Evolutionary conservation across 1,139 yeast genomes (phyloP).

Genomic region (Nakaseomyces bracarensis): DNA sequence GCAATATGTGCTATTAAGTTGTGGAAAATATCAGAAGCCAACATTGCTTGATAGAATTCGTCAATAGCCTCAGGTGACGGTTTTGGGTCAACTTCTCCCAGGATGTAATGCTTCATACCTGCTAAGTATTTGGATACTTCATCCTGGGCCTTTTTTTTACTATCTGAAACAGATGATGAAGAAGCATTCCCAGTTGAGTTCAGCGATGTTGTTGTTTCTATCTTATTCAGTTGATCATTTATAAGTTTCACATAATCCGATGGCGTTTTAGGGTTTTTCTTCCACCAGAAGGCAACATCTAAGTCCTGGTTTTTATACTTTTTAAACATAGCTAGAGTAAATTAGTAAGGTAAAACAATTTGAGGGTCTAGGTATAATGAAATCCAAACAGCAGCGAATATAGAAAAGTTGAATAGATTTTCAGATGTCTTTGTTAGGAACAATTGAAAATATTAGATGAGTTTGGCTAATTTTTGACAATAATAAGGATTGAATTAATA

Average conservation of each 20-base stretch:
- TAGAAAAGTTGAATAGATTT: too few species aligned
- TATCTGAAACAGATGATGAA: conserved; percentile 32
- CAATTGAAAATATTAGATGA: too few species aligned
- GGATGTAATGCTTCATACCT: conserved; percentile 59
- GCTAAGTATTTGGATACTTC: conserved; percentile 63
- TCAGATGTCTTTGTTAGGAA: too few species aligned
- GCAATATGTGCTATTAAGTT: conserved; percentile 50
- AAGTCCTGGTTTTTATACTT: conserved; percentile 28
- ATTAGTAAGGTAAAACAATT: too few species aligned
- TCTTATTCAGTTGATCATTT: conserved; percentile 61
- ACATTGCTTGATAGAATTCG: conserved; percentile 35
- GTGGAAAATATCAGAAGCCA: conserved; percentile 57
- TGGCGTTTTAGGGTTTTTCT: conserved; percentile 88
- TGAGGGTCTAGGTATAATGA: too few species aligned
- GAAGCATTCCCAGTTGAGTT: neutral
- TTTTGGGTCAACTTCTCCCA: conserved; percentile 61
- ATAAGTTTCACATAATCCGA: conserved; percentile 70
- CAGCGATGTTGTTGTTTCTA: conserved; percentile 36
- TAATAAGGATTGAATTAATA: too few species aligned
- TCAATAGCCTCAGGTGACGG: conserved; percentile 76
- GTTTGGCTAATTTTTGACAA: too few species aligned
- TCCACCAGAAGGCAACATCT: conserved; percentile 80
- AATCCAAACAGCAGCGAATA: too few species aligned
- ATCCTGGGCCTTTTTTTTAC: conserved; percentile 59
- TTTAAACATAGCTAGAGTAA: conserved; percentile 25